Evolutionary conservation across 2,329 filamentous ascomycete genomes (phyloP), one percentile per base, ranked within the genome.

Genomic region (Venturia carpophila): DNA sequence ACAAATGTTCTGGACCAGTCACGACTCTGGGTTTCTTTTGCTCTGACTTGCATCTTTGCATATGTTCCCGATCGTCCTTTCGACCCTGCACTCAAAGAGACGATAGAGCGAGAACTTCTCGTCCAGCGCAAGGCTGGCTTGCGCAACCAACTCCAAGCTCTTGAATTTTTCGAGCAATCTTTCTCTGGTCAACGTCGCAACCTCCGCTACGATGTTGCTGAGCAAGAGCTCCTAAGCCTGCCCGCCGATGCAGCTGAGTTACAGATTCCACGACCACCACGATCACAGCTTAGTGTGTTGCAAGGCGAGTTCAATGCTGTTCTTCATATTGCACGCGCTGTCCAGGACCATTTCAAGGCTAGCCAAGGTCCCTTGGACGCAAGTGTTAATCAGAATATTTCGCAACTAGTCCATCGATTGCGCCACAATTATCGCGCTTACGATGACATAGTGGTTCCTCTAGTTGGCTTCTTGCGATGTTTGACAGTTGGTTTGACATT

Each of bases 11-110:
- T 43, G 30, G 60, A 42, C 5, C 37, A 42, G 15, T 61, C 60
- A 24, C 60, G 27, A 27, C 13, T 45, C n/a, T 61, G 60, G 60
- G 24, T 61, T 15, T 45, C n/a, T 62, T 86, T 96, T 67, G 88
- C 90, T 1, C 76, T 92, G 24, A 87, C 87, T 19, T 84, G 88
- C 47, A 80, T 97, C 60, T 84, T 84, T 67, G 80, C 97, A 2
- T 97, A 93, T 71, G 86, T 97, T 2, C 92, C 95, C 0, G 88
- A 96, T 74, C 87, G 88, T 69, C 83, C 89, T 3, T 94, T 93
- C 71, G 94, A 99, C 74, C 94, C 94, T 1, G 86, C 85, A 1
- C 73, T 86, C 42, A 79, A 78, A 62, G 76, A 83, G 7, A 79
- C 80, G 63, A 83, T 96, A 21, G 87, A 91, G 69, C 83, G 85